Evolutionary conservation across 768 basidiomycete species (phyloP).

Genomic region (Gymnopilus dilepis): DNA sequence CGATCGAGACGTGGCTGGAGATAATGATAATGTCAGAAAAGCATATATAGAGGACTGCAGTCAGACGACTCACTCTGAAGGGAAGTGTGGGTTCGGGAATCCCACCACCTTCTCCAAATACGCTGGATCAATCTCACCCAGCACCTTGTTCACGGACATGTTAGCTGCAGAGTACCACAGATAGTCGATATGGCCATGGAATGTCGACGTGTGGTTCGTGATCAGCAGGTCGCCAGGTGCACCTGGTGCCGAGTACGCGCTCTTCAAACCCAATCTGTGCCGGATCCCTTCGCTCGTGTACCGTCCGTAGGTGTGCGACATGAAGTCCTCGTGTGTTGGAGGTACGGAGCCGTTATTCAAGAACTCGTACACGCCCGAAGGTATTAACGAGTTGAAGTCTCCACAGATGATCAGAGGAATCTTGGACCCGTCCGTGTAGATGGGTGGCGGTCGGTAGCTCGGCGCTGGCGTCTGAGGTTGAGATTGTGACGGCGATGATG

Average conservation of each 20-base stretch:
- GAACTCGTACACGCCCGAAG: slow-evolving; percentile 92
- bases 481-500: slow-evolving; percentile 11
- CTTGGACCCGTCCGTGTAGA: slow-evolving; percentile 83
- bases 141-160: slow-evolving; percentile 78
- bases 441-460: slow-evolving; percentile 58
- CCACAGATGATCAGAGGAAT: slow-evolving; percentile 92
- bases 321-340: slow-evolving; percentile 87
- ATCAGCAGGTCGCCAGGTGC: slow-evolving; percentile 54
- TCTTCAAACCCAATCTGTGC: slow-evolving; percentile 84
- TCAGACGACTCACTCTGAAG: slow-evolving; percentile 81
- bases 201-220: slow-evolving; percentile 92
- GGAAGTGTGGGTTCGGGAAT: slow-evolving; percentile 96
- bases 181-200: slow-evolving; percentile 89
- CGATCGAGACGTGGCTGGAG: slow-evolving; percentile 72
- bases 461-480: slow-evolving; percentile 21
- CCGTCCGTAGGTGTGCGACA: slow-evolving; percentile 87
- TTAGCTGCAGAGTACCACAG: slow-evolving; percentile 87
- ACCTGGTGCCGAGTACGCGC: slow-evolving; percentile 67
- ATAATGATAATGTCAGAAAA: slow-evolving; percentile 11
- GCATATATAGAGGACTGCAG: slow-evolving; percentile 41
- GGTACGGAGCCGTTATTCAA: slow-evolving; percentile 72
- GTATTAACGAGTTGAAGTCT: slow-evolving; percentile 93
- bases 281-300: slow-evolving; percentile 90
- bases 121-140: slow-evolving; percentile 82
- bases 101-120: slow-evolving; percentile 94